Base-by-base conservation (phyloP, 1,284 basidiomycete genomes). In the Tylopilus sp. region DNA sequence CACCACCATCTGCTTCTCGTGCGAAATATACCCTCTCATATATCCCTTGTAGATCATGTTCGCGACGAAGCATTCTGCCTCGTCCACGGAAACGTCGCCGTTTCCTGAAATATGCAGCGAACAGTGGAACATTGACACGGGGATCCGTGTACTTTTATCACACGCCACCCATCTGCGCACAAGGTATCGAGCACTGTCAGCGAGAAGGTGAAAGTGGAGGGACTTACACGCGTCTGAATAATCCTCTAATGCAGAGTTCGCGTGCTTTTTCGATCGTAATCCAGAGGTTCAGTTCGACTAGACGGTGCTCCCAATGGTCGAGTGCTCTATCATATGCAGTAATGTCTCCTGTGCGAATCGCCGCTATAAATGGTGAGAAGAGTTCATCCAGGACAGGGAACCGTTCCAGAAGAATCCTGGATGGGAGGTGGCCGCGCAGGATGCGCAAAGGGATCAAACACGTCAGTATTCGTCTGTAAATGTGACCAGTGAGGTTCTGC, bases 21-120 rank as follows among this genome's bases (percentile, higher is more conserved):
- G 96, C 43, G 92, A 94, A 65, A 99, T 96, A 72, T 98, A 98
- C 6, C 96, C 96, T 53, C 90, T 83, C 69, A 98, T 88, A 69
- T 88, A 92, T 5, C 92, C 93, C 75, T 90, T 91, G 74, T 88
- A 93, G 37, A 98, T 90, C 88, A 96, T 90, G 66, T 94, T 95
- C 17, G 94, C 94, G 9, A 98, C 80, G 52, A 94, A 79, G 72
- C 96, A 98, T 72, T 98, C 96, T 17, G 93, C 88, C 72, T 98
- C 96, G 57, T 92, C 92, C 49, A 76, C 61, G 19, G 74, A 66
- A 17, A 77, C 72, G 20, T 84, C 79, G 20, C 84, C 79, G 57
- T 79, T 75, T 6, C 88, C 88, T 15, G 87, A 85, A 50, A 92
- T 71, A 43, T 73, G 74, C 46, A 94, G 73, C 3, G 88, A 87